Evolutionary conservation across 305 asterid genomes (phyloP), one percentile per base, ranked within the genome.

Genomic region (Rubia peregrina): DNA sequence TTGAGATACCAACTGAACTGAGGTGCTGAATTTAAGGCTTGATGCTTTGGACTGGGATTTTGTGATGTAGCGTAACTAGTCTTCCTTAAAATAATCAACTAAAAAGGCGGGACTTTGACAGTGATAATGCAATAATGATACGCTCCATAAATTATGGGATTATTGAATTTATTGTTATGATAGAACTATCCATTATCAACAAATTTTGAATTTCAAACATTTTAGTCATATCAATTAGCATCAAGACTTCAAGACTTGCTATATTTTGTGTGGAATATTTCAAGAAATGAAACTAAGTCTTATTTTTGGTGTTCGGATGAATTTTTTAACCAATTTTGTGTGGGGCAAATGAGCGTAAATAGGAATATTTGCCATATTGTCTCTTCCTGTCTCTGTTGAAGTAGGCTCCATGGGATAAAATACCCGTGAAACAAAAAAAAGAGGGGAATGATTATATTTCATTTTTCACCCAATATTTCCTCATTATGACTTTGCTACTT

Each of bases 71-170:
- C 19, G 62, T 8, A 22, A 10, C 33, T 8, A 57, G 8, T 57
- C 12, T 57, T 57, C 62, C 62, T 57, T 57, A 9, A 60, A 60
- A 60, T 60, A 24, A 17, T 51, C 59, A 51, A 17, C 59, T 16
- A 17, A 51, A 17, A 60, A 12, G 38, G 62, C 9, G 1, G 12
- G 3, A 12, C 59, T 51, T 51, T 24, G 24, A 60, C 64, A 60
- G 38, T 60, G 64, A 60, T 60, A 60, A 61, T 61, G 42, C 42
- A 26, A 30, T 61, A 36, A 61, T 61, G 14, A 57, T 57, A 61
- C 19, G 65, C 42, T 61, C 43, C 64, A 60, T 9, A 60, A 24
- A 5, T 51, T 17, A 51, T 51, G 59, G 59, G 59, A 51, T 51
- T 51, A 51, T 51, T 51, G 21, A 17, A 51, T 7, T 51, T 51